Base-by-base conservation (phyloP, 805 yeast species). In the Starmerella gropengiesseri region DNA sequence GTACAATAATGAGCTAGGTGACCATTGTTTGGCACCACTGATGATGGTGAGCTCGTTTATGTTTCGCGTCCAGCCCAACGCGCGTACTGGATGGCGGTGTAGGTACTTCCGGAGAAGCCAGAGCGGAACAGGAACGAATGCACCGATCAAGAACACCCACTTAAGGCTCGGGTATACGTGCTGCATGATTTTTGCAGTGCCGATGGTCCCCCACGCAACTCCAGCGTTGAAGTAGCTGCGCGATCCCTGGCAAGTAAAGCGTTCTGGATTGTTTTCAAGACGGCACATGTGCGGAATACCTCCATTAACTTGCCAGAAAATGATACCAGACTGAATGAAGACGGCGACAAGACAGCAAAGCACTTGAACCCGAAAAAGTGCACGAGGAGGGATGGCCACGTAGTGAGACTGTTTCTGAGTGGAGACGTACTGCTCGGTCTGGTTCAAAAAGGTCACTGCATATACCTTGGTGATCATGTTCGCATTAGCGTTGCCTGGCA, bases 61-160 rank as follows among this genome's bases (percentile, higher is more conserved):
- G 62, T 44, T 64, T 60, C 31, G 43, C 31, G 40, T 37, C 45
- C 45, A 42, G 4, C 31, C 37, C 25, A 34, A 27, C 8, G 23
- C 16, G 21, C 25, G 39, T 4, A 26, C 31, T 8, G 67, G 53
- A 66, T 66, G 47, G 31, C 70, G 56, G 25, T 36, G 31, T n/a
- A 36, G 17, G 18, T 36, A 41, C 27, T 40, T 39, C 11, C 50
- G 48, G 21, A 37, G 41, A 12, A 32, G 37, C 48, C 32, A 46
- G 45, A 33, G 42, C 20, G 44, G 45, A 40, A 40, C 43, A 17
- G 48, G 49, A 19, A 46, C 32, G 39, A 39, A 37, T 3, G 57
- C 58, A 13, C 84, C 82, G 42, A 75, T 63, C 27, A 77, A 60
- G 65, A 78, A 78, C 47, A 79, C 72, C 70, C 74, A 77, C 56